phyloP scores from a whole-genome alignment of 1,284 basidiomycete species.

The Sutorius eximius region DNA sequence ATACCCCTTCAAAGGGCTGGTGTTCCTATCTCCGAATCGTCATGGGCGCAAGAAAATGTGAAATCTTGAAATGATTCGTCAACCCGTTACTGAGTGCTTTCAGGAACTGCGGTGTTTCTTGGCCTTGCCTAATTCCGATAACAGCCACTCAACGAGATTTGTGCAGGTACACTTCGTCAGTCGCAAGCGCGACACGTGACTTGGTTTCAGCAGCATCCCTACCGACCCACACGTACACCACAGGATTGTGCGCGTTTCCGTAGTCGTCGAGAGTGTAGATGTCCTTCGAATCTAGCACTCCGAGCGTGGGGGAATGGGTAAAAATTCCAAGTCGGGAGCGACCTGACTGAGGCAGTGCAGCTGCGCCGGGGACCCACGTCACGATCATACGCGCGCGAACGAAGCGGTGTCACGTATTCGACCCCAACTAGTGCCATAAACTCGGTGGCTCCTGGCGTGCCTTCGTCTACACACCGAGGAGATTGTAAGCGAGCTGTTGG shows the following conservation, averaged over 20 bases:
- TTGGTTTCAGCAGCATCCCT: constrained; percentile 42
- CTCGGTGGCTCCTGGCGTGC: constrained; percentile 41
- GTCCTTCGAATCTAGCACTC: constrained; percentile 45
- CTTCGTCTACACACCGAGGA: constrained; percentile 44
- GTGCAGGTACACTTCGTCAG: constrained; percentile 52
- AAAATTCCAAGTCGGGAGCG: constrained; percentile 40
- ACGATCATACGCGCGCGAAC: constrained; percentile 12
- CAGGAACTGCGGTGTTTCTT: constrained; percentile 47
- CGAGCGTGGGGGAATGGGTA: constrained; percentile 22
- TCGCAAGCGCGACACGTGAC: constrained; percentile 49
- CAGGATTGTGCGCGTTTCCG: constrained; percentile 31
- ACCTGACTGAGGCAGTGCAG: constrained; percentile 49
- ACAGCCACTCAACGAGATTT: constrained; percentile 38
- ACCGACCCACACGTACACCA: constrained; percentile 61
- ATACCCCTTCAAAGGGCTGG: too few species aligned
- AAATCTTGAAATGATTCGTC: too few species aligned
- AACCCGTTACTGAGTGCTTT: constrained; percentile 2
- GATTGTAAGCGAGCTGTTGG: neutral
- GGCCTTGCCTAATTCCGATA: constrained; percentile 52
- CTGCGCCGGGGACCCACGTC: constrained; percentile 20
- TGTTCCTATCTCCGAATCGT: neutral
- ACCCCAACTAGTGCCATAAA: constrained; percentile 42
- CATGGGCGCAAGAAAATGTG: neutral
- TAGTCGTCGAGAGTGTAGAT: constrained; percentile 49
- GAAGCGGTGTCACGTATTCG: constrained; percentile 23